Conservation (phyloP, 306 rosid genomes). For the Malus sieversii region DNA sequence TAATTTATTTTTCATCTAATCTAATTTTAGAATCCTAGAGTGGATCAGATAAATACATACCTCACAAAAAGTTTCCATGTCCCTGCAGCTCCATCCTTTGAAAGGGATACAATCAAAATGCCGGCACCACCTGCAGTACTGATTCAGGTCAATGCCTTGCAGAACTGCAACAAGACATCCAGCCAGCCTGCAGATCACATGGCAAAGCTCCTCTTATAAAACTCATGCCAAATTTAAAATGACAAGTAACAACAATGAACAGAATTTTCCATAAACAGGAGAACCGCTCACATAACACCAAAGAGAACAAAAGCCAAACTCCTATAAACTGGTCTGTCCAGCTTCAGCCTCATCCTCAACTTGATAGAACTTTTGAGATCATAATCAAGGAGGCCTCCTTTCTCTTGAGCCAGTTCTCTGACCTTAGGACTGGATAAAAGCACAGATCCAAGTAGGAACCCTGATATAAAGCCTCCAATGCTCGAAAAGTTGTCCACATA, state of each 20-base stretch:
- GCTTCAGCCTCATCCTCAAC: constrained; percentile 46
- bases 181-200: constrained; percentile 53
- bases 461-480: constrained; percentile 77
- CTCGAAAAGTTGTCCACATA: constrained; percentile 69
- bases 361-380: constrained; percentile 40
- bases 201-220: constrained; percentile 23
- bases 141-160: constrained; percentile 57
- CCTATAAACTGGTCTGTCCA: constrained; percentile 57
- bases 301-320: constrained; percentile 56
- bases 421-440: constrained; percentile 46
- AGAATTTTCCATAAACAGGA: background rate
- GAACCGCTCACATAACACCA: constrained; percentile 51
- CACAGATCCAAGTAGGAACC: constrained; percentile 73
- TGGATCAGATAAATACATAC: constrained; percentile 45
- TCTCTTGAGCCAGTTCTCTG: constrained; percentile 37
- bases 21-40: background rate
- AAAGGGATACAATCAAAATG: constrained; percentile 71
- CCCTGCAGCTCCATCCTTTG: constrained; percentile 67
- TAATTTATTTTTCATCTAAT: background rate
- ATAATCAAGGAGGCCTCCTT: constrained; percentile 41
- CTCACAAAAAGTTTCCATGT: constrained; percentile 57
- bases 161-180: constrained; percentile 68
- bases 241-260: background rate
- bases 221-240: background rate
- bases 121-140: constrained; percentile 73